These are phyloP conservation scores for Saposhnikovia divaricata DNA, from an alignment of 129 eudicot genomes.

Conservation along the genomic window DNA sequence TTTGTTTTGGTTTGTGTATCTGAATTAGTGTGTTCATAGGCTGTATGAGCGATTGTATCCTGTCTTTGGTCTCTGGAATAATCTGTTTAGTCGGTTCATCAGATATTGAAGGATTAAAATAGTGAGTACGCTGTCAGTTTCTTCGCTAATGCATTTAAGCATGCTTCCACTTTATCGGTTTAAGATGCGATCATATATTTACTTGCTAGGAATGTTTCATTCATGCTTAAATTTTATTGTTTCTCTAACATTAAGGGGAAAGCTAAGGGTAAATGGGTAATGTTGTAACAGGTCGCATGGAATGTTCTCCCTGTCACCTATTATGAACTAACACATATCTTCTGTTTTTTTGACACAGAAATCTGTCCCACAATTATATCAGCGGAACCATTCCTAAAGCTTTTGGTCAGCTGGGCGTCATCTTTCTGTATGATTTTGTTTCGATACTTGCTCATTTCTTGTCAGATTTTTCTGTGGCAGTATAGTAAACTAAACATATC, in stretches of 20 bases:
- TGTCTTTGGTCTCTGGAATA: background rate
- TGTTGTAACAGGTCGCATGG: background rate
- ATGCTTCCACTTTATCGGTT: background rate
- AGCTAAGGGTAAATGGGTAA: background rate
- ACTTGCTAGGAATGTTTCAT: background rate
- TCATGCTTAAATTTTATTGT: background rate
- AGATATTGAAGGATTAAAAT: background rate
- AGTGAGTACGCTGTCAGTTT: background rate
- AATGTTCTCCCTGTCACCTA: background rate
- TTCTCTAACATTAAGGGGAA: background rate
- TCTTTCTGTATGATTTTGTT: constrained; percentile 38
- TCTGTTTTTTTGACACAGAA: constrained; percentile 33
- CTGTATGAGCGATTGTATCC: background rate
- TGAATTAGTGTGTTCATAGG: background rate
- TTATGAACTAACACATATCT: background rate
- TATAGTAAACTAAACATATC: background rate
- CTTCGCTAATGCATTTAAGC: background rate
- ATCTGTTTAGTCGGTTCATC: background rate
- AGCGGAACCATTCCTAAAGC: constrained; percentile 60
- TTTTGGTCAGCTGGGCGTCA: constrained; percentile 42
- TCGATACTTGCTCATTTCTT: background rate
- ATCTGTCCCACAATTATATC: constrained; percentile 62
- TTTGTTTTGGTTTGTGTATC: background rate
- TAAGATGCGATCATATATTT: background rate
- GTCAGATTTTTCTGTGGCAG: background rate